Base-by-base conservation (phyloP, 1,284 basidiomycete species). In the Cryptococcus sp. region DNA sequence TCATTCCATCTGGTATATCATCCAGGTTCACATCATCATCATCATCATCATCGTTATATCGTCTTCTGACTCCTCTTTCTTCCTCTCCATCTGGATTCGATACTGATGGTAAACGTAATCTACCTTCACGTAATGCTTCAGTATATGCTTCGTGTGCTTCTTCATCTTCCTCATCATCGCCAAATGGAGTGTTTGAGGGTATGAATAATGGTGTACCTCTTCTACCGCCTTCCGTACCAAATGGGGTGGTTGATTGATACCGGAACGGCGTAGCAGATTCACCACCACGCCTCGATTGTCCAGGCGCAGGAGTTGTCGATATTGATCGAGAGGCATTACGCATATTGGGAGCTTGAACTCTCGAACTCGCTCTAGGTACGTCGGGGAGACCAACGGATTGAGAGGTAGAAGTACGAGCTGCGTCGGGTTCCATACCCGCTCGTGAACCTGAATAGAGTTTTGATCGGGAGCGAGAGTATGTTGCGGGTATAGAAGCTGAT, bases 141-240 rank as follows among this genome's bases (percentile, higher is more conserved):
- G 64, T 63, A 50, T 70, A 74, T 13, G 55, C 63, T 46, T 69
- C 63, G 45, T 74, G 72, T n/a, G 60, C 69, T 48, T 72, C 69
- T 55, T 71, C 70, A 47, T 73, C 70, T 40, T 73, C 72, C 41
- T 73, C 72, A 53, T 73, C 69, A 18, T 61, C 60, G 13, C 60
- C 71, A 40, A 72, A 71, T 9, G 70, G 67, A 22, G 70, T 71
- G 50, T 67, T 67, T 7, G 60, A 45, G 2, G 67, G 62, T 34
- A 72, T 65, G 56, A 74, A 74, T 44, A 74, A 49, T 1, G 72
- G 72, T 13, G 70, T 71, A 51, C 41, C 42, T 21, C 52, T 34
- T 42, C 56, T 37, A 19, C 53, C 40, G 16, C 57, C 46, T 32
- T 52, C 59, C 23, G 54, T 19, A 7, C 56, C 54, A 24, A 62